A percentile compares a stretch with the other conserved stretches of the same genome.
Evolutionary conservation across 441 rosid species (phyloP).

Genomic region (Pelargonium fulgidum): DNA sequence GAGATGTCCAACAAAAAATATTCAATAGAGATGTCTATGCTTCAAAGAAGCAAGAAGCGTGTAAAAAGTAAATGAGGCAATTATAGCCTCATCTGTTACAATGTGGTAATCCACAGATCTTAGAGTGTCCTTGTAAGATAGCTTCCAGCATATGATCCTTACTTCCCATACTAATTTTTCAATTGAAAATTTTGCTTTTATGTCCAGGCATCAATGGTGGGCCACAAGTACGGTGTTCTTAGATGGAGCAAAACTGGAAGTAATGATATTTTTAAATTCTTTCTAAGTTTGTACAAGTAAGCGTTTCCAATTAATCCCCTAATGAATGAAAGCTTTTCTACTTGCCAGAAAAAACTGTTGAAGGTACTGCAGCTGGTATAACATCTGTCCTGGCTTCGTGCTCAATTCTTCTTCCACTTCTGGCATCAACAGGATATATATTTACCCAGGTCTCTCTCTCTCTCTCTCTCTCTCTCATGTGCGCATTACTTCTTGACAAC

Average conservation of each 20-base stretch:
- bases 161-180: neutral
- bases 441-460: constrained; percentile 48
- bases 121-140: neutral
- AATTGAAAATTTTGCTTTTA: constrained; percentile 10
- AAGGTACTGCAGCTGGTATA: constrained; percentile 98
- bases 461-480: constrained; percentile 12
- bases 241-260: constrained; percentile 97
- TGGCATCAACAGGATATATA: constrained; percentile 83
- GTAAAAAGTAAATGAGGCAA: neutral
- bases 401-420: constrained; percentile 66
- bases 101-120: neutral
- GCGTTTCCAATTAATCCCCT: constrained; percentile 16
- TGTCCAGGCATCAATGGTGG: constrained; percentile 92
- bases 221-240: constrained; percentile 87
- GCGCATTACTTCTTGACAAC: neutral
- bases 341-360: constrained; percentile 79
- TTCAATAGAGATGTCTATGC: neutral
- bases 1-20: neutral
- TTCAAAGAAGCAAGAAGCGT: neutral
- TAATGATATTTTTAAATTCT: constrained; percentile 26
- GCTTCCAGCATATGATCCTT: neutral
- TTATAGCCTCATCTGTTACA: neutral
- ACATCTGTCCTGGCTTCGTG: constrained; percentile 76
- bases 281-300: neutral
- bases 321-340: constrained; percentile 15